Percentiles rank a stretch among this genome's conserved stretches.
Evolutionary conservation across 2,329 filamentous ascomycete species (phyloP).

Genomic region (Calonectria naviculata): DNA sequence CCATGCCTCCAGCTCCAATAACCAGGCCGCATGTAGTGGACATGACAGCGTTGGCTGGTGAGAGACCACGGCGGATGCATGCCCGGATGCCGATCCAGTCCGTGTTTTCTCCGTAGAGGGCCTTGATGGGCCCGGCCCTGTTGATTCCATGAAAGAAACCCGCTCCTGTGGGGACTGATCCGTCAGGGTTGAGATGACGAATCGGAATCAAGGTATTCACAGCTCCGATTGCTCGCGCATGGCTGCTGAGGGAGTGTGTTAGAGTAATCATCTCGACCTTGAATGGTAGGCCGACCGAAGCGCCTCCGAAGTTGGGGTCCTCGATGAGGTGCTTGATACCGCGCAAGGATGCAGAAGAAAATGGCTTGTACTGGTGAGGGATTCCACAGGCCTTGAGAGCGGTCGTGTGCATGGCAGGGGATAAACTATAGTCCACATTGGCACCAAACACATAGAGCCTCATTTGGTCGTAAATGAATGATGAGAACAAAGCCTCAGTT

Average conservation of each 20-base stretch:
- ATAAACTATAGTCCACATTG: conserved; percentile 77
- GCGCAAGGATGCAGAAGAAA: conserved; percentile 71
- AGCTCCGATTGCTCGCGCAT: conserved; percentile 80
- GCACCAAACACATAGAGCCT: conserved; percentile 81
- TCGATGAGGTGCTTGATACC: conserved; percentile 73
- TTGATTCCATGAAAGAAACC: conserved; percentile 64
- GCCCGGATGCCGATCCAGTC: conserved; percentile 85
- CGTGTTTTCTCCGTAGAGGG: conserved; percentile 82
- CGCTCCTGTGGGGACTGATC: conserved; percentile 66
- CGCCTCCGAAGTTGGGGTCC: conserved; percentile 76
- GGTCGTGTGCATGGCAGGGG: conserved; percentile 81
- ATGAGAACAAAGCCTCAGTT: conserved; percentile 73
- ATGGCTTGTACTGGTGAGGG: conserved; percentile 73
- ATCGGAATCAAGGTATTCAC: conserved; percentile 82
- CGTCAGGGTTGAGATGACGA: conserved; percentile 67
- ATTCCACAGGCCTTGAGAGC: conserved; percentile 76
- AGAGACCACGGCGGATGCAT: conserved; percentile 77
- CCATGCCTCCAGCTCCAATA: conserved; percentile 80
- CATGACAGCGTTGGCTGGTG: conserved; percentile 75
- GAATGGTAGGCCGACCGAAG: conserved; percentile 78
- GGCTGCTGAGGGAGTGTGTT: conserved; percentile 76
- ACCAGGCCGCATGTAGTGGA: conserved; percentile 67
- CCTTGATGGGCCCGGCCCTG: conserved; percentile 73
- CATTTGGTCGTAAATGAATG: conserved; percentile 75
- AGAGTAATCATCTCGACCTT: conserved; percentile 79